Base-by-base conservation (phyloP, 2,329 filamentous ascomycete species). In the Ascochyta lentis region DNA sequence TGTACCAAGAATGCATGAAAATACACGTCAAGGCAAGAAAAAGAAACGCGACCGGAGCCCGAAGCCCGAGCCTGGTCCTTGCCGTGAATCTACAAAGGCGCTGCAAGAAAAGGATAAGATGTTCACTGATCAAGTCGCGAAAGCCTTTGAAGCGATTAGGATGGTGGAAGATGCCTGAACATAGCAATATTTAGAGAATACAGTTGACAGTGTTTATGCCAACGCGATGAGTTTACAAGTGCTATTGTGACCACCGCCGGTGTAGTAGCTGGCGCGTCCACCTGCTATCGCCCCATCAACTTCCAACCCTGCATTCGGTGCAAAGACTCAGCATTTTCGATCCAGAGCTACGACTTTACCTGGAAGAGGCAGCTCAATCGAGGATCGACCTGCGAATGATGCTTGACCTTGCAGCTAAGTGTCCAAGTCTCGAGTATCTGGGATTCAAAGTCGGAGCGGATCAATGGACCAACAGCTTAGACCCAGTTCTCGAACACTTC, bases 371-470 rank as follows among this genome's bases (percentile, higher is more conserved):
- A 6, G 39, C 24, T 24, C 7, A 15, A 35, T 49, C 40, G 23
- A 62, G 60, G 49, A 37, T 63, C 3, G 61, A 64, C 45, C 45
- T 48, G 13, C 60, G 61, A 5, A 33, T 61, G 12, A n/a, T 64
- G 16, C 40, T 66, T 13, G 58, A 63, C 40, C 43, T 59, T 24
- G 39, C 37, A 12, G 22, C 31, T 4, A 50, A 44, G 29, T 53
- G 53, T 35, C 53, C 53, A 6, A 56, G 52, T 49, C 9, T 49
- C 9, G 27, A 49, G 29, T 33, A 49, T 31, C 33, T 54, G 2
- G 42, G 43, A 15, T 61, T 56, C 23, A 38, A 49, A 31, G 31
- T 49, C 31, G 51, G 55, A 10, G 42, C 33, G 15, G 33, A 40
- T 27, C 45, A 53, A 29, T 60, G 47, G 51, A n/a, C 48, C 33